Conservation (phyloP, 257 asterid species). For the Craterostigma plantagineum region DNA sequence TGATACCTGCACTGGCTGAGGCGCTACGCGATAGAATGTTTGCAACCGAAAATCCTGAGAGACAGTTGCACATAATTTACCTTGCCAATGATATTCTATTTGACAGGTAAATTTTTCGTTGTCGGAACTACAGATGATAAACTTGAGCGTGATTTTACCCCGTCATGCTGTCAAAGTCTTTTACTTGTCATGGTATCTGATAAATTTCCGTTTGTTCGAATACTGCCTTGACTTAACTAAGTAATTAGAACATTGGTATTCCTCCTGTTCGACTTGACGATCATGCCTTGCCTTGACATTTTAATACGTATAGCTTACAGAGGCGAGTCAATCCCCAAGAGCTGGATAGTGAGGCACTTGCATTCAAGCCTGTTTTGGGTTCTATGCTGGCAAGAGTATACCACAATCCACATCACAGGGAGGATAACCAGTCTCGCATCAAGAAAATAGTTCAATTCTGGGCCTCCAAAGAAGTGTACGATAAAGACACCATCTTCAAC, state of each 20-base stretch:
- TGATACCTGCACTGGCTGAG: conserved; percentile 66
- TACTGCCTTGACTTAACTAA: too few relatives aligned
- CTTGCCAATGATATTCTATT: conserved; percentile 93
- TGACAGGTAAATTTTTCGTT: conserved; percentile 39
- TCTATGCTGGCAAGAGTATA: conserved; percentile 81
- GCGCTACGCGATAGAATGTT: conserved; percentile 74
- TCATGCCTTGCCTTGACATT: conserved; percentile 1
- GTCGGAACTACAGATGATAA: too few relatives aligned
- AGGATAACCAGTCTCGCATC: conserved; percentile 87
- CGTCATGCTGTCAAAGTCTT: too few relatives aligned
- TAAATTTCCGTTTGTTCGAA: too few relatives aligned
- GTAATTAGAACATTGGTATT: too few relatives aligned
- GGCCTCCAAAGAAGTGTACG: conserved; percentile 92
- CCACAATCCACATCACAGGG: conserved; percentile 83
- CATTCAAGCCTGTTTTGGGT: conserved; percentile 86
- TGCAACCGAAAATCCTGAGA: conserved; percentile 75
- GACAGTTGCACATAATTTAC: conserved; percentile 78
- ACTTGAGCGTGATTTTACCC: too few relatives aligned
- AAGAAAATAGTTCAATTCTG: conserved; percentile 84
- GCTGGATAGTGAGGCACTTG: conserved; percentile 83
- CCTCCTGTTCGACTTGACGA: not conserved
- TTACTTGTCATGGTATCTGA: too few relatives aligned
- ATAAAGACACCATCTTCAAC: conserved; percentile 59
- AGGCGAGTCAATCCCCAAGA: conserved; percentile 68
- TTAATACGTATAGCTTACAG: conserved; percentile 53